phyloP scores from a whole-genome alignment of 495 filamentous ascomycete genomes.

The Annulohypoxylon maeteangense region DNA sequence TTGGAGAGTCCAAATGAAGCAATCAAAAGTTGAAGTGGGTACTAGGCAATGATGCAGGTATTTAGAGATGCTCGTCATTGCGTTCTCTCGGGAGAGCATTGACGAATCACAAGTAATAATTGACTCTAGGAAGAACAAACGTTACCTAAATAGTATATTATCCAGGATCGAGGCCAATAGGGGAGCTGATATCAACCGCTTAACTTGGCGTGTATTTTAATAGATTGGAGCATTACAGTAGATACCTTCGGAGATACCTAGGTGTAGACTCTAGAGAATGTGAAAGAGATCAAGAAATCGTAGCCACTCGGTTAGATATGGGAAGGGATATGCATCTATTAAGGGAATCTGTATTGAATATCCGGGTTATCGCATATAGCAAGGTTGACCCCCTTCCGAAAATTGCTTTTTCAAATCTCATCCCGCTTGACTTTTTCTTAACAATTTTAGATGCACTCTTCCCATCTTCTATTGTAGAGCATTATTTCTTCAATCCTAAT shows the following conservation, averaged over 20 bases:
- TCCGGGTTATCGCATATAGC: too few species aligned
- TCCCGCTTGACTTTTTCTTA: too few species aligned
- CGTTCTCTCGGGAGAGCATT: background rate
- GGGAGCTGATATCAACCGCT: background rate
- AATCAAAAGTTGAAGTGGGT: constrained; percentile 12
- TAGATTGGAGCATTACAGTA: background rate
- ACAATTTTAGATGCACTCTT: too few species aligned
- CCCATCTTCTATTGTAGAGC: too few species aligned
- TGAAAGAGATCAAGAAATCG: background rate
- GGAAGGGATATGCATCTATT: background rate
- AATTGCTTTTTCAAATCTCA: too few species aligned
- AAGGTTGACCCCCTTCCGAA: too few species aligned
- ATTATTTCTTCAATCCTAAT: too few species aligned
- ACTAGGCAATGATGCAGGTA: background rate
- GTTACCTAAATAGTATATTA: background rate
- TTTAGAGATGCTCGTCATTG: background rate
- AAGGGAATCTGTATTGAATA: too few species aligned
- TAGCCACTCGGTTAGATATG: background rate
- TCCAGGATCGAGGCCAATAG: background rate
- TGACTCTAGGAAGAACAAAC: background rate
- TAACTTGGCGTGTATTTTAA: background rate
- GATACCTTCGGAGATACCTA: too few species aligned
- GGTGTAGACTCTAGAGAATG: too few species aligned
- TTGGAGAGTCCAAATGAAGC: constrained; percentile 22
- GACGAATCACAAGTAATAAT: background rate